Base-by-base conservation (phyloP, 2,329 filamentous ascomycete genomes). In the Raffaelea arxii region DNA sequence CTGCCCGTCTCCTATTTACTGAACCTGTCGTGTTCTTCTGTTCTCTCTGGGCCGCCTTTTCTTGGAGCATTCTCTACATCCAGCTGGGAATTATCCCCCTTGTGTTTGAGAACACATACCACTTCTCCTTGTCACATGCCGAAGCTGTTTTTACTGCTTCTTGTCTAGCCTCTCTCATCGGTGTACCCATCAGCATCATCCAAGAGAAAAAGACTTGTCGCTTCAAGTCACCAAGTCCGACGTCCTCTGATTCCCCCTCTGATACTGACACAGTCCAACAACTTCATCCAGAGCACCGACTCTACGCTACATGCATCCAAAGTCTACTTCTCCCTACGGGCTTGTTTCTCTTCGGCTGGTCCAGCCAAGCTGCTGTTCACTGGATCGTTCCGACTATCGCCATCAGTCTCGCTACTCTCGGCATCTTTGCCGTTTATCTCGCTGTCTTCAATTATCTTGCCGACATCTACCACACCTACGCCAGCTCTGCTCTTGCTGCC, bases 401-500 rank as follows among this genome's bases (percentile, higher is more conserved):
- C 1, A 72, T 95, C 27, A 78, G 73, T 0, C 76, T 88, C 49
- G 82, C 87, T 0, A 91, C 85, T 0, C 85, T 91, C 70, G 84
- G 90, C 24, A 94, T 96, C 53, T 91, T 87, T 62, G 82, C 79
- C 37, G 80, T 96, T 30, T 94, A 94, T 59, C 74, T 96, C 1
- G 83, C 89, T 3, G 86, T 88, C 0, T 95, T 96, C 68, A 96
- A 96, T 60, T 96, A 94, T 56, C 73, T 96, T 2, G 88, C 89
- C 19, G 90, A 96, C 59, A 82, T 82, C 2, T 96, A 95, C 62
- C 84, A 89, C 59, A 72, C 77, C 3, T 95, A 91, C 56, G 87
- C 90, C 0, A 88, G 82, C 35, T 92, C 86, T 1, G 89, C 90
- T 0, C 68, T 95, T 6, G 90, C 90, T 0, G 87, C 89, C 1